Conservation (phyloP, 1,284 basidiomycete species). For the Cutaneotrichosporon sp. region DNA sequence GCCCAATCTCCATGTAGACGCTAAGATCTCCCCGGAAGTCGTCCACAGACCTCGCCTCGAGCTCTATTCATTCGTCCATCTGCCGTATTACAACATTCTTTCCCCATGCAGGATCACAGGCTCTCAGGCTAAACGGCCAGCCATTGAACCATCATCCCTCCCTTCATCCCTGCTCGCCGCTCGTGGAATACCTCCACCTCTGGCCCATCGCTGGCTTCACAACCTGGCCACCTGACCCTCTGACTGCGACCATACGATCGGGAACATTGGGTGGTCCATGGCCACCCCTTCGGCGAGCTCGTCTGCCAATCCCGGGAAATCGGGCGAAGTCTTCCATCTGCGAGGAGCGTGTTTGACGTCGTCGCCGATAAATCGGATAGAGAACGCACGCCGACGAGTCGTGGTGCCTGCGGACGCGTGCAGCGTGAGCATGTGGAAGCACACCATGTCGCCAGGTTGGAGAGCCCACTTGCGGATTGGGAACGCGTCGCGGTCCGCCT, state of each 20-base stretch:
- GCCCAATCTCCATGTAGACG: too few species aligned
- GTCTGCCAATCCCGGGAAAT: conserved; percentile 14
- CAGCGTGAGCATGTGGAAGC: conserved; percentile 21
- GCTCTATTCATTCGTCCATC: too few species aligned
- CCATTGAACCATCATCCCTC: too few species aligned
- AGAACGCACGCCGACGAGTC: conserved; percentile 8
- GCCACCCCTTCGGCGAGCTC: conserved; percentile 4
- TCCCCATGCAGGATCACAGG: too few species aligned
- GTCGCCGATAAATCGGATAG: conserved; percentile 13
- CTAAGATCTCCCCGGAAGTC: too few species aligned
- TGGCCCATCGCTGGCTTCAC: neutral
- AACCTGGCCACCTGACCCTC: neutral
- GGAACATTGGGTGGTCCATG: conserved; percentile 16
- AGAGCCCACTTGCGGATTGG: conserved; percentile 12
- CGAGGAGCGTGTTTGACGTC: conserved; percentile 12
- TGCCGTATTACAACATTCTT: too few species aligned
- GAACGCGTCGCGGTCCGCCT: conserved; percentile 6
- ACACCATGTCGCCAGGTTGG: conserved; percentile 14
- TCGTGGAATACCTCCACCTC: too few species aligned
- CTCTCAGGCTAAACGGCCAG: too few species aligned
- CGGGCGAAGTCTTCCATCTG: conserved; percentile 12
- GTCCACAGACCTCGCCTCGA: too few species aligned
- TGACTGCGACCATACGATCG: conserved; percentile 8
- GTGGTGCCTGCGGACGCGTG: conserved; percentile 12
- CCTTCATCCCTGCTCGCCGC: too few species aligned